Base-by-base conservation (phyloP, 2,329 filamentous ascomycete genomes). In the Aspergillus sp. region DNA sequence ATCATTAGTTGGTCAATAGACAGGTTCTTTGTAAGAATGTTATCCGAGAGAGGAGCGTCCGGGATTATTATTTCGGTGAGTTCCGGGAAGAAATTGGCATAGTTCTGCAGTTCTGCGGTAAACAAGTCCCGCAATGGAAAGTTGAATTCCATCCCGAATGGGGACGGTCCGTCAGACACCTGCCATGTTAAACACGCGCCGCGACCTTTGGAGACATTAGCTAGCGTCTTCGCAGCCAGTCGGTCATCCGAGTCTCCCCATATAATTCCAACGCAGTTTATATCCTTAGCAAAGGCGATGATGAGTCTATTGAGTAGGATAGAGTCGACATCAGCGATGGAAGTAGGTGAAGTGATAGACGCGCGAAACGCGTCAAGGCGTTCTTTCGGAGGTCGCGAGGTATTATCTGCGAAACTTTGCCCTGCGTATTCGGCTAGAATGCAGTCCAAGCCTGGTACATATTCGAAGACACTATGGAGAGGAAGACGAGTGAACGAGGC, bases 1-100 rank as follows among this genome's bases (percentile, higher is more conserved):
- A 82, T 79, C 88, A 98, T 93, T 54, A 99, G 84, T 65, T 93
- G 89, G 70, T 97, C 92, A 67, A 99, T 97, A 46, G 91, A 96
- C 46, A 91, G 83, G 63, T 91, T 88, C 58, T 69, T 72, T 33
- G 70, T 73, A 11, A 74, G 68, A 33, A 71, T 55, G 41, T 70
- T 72, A 8, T 73, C 72, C 21, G 74, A 71, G 14, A 73, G 65
- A 41, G 72, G 64, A 24, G 71, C 66, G 49, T 78, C 71, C 50
- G 74, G 70, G n/a, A 79, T 76, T 21, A 81, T 75, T 44, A 87
- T 68, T 9, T 75, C 63, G 19, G 71, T 68, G 4, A 91, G 74
- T 17, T 83, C 77, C 12, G 85, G 80, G 2, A 79, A 70, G 4
- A 80, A 72, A 4, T 78, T 75, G 17, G 85, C 79, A 71, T 92